phyloP scores from a whole-genome alignment of 768 basidiomycete genomes.

The Lenzites betulinus region DNA sequence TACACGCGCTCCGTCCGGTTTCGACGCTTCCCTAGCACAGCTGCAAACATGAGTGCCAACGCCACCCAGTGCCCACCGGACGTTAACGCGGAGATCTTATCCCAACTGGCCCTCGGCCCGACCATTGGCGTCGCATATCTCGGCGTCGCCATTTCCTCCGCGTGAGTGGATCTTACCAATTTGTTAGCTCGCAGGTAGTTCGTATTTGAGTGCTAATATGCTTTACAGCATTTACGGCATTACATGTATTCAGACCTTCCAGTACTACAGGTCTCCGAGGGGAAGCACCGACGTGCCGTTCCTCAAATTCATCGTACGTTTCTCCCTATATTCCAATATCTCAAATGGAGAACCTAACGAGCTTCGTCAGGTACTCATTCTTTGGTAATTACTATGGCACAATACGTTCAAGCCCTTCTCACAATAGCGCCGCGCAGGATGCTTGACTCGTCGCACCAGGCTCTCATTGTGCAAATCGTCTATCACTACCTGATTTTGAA shows the following conservation, averaged over 20 bases:
- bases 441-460: constrained; percentile 16
- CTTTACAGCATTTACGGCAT: background rate
- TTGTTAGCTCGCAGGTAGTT: background rate
- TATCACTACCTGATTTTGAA: constrained; percentile 21
- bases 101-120: background rate
- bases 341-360: background rate
- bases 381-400: background rate
- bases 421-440: background rate
- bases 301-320: background rate
- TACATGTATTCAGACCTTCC: constrained; percentile 6
- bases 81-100: background rate
- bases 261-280: background rate
- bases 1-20: background rate
- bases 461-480: constrained; percentile 11
- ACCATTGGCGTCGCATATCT: constrained; percentile 1
- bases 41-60: background rate
- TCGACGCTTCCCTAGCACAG: background rate
- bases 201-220: background rate
- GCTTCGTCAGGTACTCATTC: background rate
- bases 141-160: background rate
- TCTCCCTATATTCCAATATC: background rate
- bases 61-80: background rate
- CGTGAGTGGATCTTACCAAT: background rate
- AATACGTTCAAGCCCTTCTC: too few relatives aligned
- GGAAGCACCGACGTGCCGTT: background rate